phyloP scores from a whole-genome alignment of 495 filamentous ascomycete genomes.

The Annulohypoxylon bovei region DNA sequence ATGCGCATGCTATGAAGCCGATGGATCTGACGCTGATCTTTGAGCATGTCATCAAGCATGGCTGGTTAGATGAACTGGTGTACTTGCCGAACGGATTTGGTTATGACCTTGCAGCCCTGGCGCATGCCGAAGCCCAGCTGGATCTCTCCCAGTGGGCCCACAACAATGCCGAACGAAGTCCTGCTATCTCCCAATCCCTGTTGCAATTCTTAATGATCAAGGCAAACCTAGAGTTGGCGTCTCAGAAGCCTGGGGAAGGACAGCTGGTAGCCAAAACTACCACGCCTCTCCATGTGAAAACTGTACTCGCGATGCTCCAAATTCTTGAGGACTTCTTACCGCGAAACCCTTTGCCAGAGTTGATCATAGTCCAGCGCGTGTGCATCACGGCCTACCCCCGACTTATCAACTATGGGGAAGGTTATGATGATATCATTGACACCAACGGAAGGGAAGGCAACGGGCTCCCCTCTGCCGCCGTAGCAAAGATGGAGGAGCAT shows the following conservation, averaged over 20 bases:
- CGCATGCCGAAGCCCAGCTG: slow-evolving; percentile 82
- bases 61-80: slow-evolving; percentile 84
- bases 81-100: slow-evolving; percentile 80
- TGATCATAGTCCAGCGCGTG: slow-evolving; percentile 74
- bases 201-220: slow-evolving; percentile 83
- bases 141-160: slow-evolving; percentile 86
- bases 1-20: slow-evolving; percentile 79
- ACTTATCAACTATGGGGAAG: slow-evolving; percentile 94
- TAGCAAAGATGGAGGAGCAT: slow-evolving; percentile 92
- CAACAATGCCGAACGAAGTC: slow-evolving; percentile 66
- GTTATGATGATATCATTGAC: slow-evolving; percentile 88
- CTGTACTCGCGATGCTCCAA: slow-evolving; percentile 81
- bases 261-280: slow-evolving; percentile 53
- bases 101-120: slow-evolving; percentile 86
- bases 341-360: slow-evolving; percentile 57
- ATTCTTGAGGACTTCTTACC: slow-evolving; percentile 74
- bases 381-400: slow-evolving; percentile 95
- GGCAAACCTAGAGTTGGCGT: slow-evolving; percentile 79
- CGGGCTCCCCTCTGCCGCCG: slow-evolving; percentile 76
- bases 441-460: slow-evolving; percentile 82
- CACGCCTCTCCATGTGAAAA: slow-evolving; percentile 78
- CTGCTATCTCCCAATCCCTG: slow-evolving; percentile 70
- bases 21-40: slow-evolving; percentile 81
- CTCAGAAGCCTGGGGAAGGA: slow-evolving; percentile 68
- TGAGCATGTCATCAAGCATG: slow-evolving; percentile 78